Conservation (phyloP, 2,329 filamentous ascomycete genomes). For the Beauveria varroae region DNA sequence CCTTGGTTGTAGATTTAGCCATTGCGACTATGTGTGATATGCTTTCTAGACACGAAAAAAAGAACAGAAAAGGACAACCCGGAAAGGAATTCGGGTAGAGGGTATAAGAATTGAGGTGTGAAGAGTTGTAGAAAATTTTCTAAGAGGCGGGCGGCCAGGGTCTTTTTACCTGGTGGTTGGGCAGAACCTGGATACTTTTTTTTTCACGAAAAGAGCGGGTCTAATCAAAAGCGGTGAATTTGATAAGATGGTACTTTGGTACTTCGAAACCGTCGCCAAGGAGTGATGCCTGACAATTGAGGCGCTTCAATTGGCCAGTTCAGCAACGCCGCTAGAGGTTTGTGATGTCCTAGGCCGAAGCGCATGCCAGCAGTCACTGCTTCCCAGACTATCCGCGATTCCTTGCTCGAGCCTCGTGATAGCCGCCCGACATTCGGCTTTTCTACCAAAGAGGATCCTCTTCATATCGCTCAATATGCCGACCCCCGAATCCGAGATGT, state of each 20-base stretch:
- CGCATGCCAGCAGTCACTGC: background rate
- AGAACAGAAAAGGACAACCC: slow-evolving; percentile 10
- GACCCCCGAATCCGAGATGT: slow-evolving; percentile 73
- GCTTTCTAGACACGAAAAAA: slow-evolving; percentile 13
- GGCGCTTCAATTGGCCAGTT: slow-evolving; percentile 2
- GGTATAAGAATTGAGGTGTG: slow-evolving; percentile 8
- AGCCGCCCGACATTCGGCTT: background rate
- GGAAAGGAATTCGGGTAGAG: slow-evolving; percentile 15
- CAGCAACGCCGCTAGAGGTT: slow-evolving; percentile 9
- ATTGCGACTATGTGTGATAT: slow-evolving; percentile 36
- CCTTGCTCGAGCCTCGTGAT: background rate
- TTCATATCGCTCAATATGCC: slow-evolving; percentile 47
- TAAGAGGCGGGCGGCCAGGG: slow-evolving; percentile 11
- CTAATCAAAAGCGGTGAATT: slow-evolving; percentile 27
- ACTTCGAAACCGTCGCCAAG: background rate
- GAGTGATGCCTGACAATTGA: slow-evolving; percentile 18
- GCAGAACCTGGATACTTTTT: slow-evolving; percentile 19
- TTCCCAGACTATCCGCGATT: background rate
- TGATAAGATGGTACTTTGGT: background rate
- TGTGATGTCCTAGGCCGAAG: slow-evolving; percentile 7
- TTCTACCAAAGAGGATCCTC: background rate
- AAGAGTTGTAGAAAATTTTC: slow-evolving; percentile 14
- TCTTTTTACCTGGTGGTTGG: slow-evolving; percentile 21
- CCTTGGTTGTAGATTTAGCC: slow-evolving; percentile 58
- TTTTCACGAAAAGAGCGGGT: slow-evolving; percentile 29